Evolutionary conservation across 306 rosid species (phyloP).

Genomic region (Quercus gilva): DNA sequence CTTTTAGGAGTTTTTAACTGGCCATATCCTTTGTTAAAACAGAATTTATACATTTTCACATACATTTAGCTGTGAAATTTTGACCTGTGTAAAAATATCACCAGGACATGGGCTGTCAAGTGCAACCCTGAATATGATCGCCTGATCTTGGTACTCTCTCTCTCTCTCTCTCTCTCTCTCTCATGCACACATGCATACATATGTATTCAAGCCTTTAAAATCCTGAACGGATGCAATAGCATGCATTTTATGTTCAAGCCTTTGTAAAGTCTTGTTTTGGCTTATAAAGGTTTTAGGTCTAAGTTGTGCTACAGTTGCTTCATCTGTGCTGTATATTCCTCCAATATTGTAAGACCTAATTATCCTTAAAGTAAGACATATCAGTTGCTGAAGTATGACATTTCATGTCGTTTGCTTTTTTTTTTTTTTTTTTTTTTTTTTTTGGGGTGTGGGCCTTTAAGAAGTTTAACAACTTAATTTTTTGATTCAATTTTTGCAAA

Average conservation of each 20-base stretch:
- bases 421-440: too few relatives aligned
- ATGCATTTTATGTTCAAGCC: too few relatives aligned
- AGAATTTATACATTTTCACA: neutral
- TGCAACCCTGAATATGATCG: slow-evolving; percentile 86
- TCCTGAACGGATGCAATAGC: too few relatives aligned
- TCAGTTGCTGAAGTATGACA: too few relatives aligned
- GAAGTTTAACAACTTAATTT: too few relatives aligned
- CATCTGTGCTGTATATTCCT: neutral
- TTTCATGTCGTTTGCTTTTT: too few relatives aligned
- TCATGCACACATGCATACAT: too few relatives aligned
- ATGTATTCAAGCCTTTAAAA: too few relatives aligned
- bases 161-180: too few relatives aligned
- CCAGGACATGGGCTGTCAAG: slow-evolving; percentile 91
- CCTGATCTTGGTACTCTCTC: slow-evolving; percentile 68
- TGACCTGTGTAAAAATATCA: slow-evolving; percentile 30
- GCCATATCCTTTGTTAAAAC: neutral
- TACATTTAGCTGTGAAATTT: slow-evolving; percentile 34
- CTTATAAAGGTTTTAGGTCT: neutral
- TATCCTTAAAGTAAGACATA: too few relatives aligned
- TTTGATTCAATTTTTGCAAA: too few relatives aligned
- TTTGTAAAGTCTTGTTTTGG: neutral
- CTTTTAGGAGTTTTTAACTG: neutral
- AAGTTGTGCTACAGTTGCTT: neutral
- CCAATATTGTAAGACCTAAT: neutral
- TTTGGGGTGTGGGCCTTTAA: too few relatives aligned